Evolutionary conservation across 148 eudicot genomes (phyloP), one percentile per base, ranked within the genome.

Genomic region (Silene uniflora): DNA sequence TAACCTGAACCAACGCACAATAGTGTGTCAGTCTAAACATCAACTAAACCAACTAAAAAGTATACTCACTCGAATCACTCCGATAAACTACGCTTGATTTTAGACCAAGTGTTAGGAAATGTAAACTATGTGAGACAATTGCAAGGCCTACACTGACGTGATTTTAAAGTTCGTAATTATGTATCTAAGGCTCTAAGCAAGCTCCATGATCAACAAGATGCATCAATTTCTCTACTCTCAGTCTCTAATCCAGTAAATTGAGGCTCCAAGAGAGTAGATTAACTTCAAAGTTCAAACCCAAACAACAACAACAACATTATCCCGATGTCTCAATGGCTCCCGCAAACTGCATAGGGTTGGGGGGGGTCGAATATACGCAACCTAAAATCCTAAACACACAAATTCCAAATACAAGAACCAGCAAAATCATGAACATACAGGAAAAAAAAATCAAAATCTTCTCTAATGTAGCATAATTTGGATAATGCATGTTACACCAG

Each of bases 1-100:
- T 91, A 73, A 92, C 92, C 99, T 95, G 83, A 75, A 84, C 58
- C 47, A 63, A 55, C 19, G 39, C 21, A 70, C 76, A 18, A 61
- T n/a, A 42, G 22, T 11, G 10, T 19, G 16, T 72, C 62, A 58
- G 52, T 65, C 58, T 17, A 10, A 77, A 29, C 52, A 23, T 56
- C 22, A 32, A 27, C 42, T 17, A 44, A 49, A 47, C 24, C 24
- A 42, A 35, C 21, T 32, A 49, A 11, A 73, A 32, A 82, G 32
- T 12, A 21, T 69, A 47, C n/a, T 39, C 44, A 0, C 44, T 7
- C 44, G 10, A 39, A 39, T 39, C 44, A 39, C 44, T 52, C 4
- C 16, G 56, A 49, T 52, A 12, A 13, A 14, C 56, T 52, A 11
- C 56, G 14, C 44, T 39, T 39, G 44, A 39, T 39, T 39, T 39